These are phyloP conservation scores for Xylariales sp. DNA, from an alignment of 2,329 filamentous ascomycete genomes.

Conservation along the genomic window DNA sequence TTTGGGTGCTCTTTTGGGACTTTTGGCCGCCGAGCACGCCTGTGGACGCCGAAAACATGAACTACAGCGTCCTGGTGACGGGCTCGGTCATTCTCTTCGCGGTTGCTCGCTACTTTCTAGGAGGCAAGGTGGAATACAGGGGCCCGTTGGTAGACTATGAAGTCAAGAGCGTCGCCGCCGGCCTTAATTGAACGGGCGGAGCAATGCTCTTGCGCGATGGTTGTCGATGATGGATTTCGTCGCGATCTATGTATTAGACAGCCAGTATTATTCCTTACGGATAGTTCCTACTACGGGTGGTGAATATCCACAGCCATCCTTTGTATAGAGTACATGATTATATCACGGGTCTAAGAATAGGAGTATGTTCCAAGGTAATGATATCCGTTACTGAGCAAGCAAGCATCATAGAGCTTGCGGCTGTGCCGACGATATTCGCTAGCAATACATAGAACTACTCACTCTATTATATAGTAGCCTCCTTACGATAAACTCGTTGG, in stretches of 20 bases:
- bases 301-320: not conserved
- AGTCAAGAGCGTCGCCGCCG: slow-evolving; percentile 16
- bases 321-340: too few relatives aligned
- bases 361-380: too few relatives aligned
- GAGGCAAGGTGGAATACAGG: slow-evolving; percentile 34
- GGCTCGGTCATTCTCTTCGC: slow-evolving; percentile 34
- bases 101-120: slow-evolving; percentile 34
- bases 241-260: not conserved
- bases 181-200: not conserved
- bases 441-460: too few relatives aligned
- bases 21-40: slow-evolving; percentile 36
- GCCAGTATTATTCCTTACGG: not conserved
- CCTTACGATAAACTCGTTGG: too few relatives aligned
- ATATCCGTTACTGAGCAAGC: too few relatives aligned
- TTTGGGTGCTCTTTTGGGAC: slow-evolving; percentile 35
- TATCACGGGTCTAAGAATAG: too few relatives aligned
- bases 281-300: not conserved
- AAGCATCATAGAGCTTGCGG: too few relatives aligned
- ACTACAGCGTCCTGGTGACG: slow-evolving; percentile 34
- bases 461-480: too few relatives aligned
- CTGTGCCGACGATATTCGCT: too few relatives aligned
- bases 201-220: not conserved
- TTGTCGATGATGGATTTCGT: not conserved
- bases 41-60: slow-evolving; percentile 34
- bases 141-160: slow-evolving; percentile 38